Evolutionary conservation across 192 early-diverging fungal genomes (phyloP).

Genomic region (Pilaira anomala): DNA sequence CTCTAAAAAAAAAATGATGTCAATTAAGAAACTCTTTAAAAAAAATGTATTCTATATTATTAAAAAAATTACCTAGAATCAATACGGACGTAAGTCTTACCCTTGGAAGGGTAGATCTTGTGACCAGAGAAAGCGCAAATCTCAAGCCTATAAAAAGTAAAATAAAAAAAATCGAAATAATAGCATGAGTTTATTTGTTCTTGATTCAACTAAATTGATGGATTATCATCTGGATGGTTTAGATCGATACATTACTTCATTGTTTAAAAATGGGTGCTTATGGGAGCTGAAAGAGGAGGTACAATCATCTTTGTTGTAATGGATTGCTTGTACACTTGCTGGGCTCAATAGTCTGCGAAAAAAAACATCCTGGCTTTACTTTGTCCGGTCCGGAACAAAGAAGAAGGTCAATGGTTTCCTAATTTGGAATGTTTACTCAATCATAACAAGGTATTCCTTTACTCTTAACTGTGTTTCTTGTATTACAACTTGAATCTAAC

Average conservation of each 20-base stretch:
- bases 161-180: slow-evolving; percentile 8
- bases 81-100: slow-evolving; percentile 86
- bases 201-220: background rate
- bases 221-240: slow-evolving; percentile 9
- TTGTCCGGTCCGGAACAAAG: no score
- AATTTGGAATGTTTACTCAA: no score
- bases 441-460: no score
- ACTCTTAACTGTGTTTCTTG: no score
- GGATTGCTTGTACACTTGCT: slow-evolving; percentile 8
- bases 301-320: background rate
- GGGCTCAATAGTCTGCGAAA: no score
- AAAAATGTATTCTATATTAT: slow-evolving; percentile 1
- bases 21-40: background rate
- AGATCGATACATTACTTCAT: slow-evolving; percentile 24
- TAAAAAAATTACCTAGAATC: slow-evolving; percentile 74
- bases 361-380: no score
- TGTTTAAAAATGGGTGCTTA: slow-evolving; percentile 19
- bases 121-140: slow-evolving; percentile 96
- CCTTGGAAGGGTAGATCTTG: slow-evolving; percentile 99
- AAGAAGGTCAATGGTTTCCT: no score
- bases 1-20: slow-evolving; percentile 1
- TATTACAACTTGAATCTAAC: no score
- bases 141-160: slow-evolving; percentile 62
- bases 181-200: background rate
- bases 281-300: slow-evolving; percentile 21